Conservation (phyloP, 2,329 filamentous ascomycete species). For the Trichoderma semiorbis region DNA sequence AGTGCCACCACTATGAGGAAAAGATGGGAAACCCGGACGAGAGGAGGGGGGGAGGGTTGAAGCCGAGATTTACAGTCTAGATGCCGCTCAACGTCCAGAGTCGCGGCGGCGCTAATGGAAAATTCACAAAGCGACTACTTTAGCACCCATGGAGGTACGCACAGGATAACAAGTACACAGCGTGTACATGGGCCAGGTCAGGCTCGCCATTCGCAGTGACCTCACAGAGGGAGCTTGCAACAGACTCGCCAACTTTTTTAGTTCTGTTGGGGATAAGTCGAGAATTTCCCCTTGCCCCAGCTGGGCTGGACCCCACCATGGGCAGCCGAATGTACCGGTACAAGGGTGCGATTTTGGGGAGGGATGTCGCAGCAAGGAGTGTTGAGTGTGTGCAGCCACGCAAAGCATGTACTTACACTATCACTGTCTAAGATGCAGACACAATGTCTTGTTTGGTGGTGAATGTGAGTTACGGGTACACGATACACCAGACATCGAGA, state of each 20-base stretch:
- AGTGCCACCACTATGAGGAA: slow-evolving; percentile 16
- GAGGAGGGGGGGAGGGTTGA: slow-evolving; percentile 18
- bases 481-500: background rate
- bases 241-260: slow-evolving; percentile 31
- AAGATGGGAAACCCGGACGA: slow-evolving; percentile 13
- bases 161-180: background rate
- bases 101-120: slow-evolving; percentile 19
- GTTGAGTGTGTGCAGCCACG: slow-evolving; percentile 11
- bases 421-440: background rate
- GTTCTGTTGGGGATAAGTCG: slow-evolving; percentile 42
- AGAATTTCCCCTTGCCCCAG: slow-evolving; percentile 18
- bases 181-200: slow-evolving; percentile 9
- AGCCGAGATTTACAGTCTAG: slow-evolving; percentile 19
- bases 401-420: background rate
- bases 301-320: slow-evolving; percentile 9
- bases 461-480: background rate
- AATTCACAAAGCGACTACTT: slow-evolving; percentile 14
- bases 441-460: background rate
- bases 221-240: slow-evolving; percentile 17
- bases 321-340: slow-evolving; percentile 12
- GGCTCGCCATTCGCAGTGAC: background rate
- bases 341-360: background rate
- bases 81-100: slow-evolving; percentile 18
- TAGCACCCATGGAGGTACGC: background rate
- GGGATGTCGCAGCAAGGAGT: background rate